phyloP scores from a whole-genome alignment of 108 stramenopile genomes.

The Skeletonema tropicum region DNA sequence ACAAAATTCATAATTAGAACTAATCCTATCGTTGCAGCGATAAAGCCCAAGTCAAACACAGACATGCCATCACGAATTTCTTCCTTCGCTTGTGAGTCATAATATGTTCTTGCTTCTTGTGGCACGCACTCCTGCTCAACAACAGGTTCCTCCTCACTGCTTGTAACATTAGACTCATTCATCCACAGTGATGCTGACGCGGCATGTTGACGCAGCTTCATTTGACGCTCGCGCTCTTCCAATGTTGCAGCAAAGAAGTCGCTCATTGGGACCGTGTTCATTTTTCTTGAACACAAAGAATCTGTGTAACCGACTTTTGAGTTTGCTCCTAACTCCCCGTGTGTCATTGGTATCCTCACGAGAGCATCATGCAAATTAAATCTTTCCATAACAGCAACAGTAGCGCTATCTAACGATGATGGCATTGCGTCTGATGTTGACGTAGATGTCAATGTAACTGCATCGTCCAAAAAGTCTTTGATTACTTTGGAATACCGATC shows the following conservation, averaged over 20 bases:
- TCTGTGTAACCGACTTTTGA: constrained; percentile 42
- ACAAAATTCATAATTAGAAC: too few species aligned
- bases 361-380: constrained; percentile 38
- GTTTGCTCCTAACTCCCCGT: constrained; percentile 37
- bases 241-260: constrained; percentile 63
- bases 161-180: neutral
- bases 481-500: constrained; percentile 46
- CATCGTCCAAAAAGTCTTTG: constrained; percentile 47
- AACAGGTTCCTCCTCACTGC: neutral
- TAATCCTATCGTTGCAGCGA: constrained; percentile 9
- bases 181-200: constrained; percentile 24
- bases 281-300: constrained; percentile 26
- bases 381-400: constrained; percentile 48
- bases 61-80: constrained; percentile 14
- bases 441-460: constrained; percentile 28
- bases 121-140: neutral
- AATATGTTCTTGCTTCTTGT: neutral
- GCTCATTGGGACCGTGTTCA: constrained; percentile 48
- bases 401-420: constrained; percentile 24
- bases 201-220: neutral
- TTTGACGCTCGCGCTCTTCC: constrained; percentile 9
- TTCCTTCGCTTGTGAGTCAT: neutral
- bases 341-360: constrained; percentile 39
- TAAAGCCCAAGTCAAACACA: constrained; percentile 10
- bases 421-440: neutral